Evolutionary conservation across 768 basidiomycete species (phyloP).

Genomic region (Obba rivulosa): DNA sequence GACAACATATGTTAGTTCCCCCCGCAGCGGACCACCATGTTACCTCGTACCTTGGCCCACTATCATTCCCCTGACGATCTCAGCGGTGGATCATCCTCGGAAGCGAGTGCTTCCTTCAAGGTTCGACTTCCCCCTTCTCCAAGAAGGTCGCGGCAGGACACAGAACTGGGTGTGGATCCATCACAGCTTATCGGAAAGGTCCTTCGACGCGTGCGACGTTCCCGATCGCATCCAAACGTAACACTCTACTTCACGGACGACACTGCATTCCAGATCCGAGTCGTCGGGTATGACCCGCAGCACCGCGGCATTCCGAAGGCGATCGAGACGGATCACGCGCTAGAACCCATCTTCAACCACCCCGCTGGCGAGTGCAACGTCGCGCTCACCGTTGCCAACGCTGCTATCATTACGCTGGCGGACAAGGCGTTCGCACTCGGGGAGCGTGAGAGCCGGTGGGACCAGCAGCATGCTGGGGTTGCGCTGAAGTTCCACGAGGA

Average conservation of each 20-base stretch:
- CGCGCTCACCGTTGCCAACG: conserved; percentile 43
- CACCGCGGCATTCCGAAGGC: conserved; percentile 54
- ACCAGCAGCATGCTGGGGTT: conserved; percentile 42
- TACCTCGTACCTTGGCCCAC: too few relatives aligned
- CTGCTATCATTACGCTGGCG: conserved; percentile 46
- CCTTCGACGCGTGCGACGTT: conserved; percentile 26
- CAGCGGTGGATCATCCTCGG: too few relatives aligned
- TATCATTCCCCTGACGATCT: too few relatives aligned
- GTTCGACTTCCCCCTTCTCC: too few relatives aligned
- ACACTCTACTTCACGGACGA: conserved; percentile 33
- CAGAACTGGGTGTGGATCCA: conserved; percentile 23
- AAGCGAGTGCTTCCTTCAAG: too few relatives aligned
- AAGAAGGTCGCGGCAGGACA: not conserved
- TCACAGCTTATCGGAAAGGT: conserved; percentile 26
- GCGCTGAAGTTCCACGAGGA: conserved; percentile 51
- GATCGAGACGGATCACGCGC: conserved; percentile 45
- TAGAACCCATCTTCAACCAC: conserved; percentile 35
- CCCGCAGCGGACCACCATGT: too few relatives aligned
- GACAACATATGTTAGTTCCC: too few relatives aligned
- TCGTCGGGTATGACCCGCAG: conserved; percentile 57
- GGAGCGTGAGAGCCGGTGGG: conserved; percentile 31
- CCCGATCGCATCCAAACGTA: conserved; percentile 27
- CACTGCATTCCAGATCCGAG: conserved; percentile 38
- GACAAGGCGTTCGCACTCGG: conserved; percentile 52
- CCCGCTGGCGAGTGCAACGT: conserved; percentile 23